Evolutionary conservation across 2,329 filamentous ascomycete genomes (phyloP), one percentile per base, ranked within the genome.

Genomic region (Ascochyta lentis): DNA sequence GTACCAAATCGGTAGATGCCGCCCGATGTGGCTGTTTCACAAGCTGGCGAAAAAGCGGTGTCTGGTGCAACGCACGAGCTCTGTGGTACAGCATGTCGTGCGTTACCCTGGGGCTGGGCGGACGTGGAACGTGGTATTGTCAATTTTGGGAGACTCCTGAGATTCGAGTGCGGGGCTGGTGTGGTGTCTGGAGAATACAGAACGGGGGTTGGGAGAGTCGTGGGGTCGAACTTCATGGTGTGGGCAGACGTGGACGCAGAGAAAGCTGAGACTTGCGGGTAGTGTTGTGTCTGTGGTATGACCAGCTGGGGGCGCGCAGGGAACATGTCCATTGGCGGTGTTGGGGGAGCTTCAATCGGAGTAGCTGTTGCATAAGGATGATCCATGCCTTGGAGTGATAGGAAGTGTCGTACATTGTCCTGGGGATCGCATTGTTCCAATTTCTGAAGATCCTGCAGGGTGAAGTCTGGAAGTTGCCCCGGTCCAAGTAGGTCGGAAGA

Each of bases 351-450:
- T 56, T 76, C 70, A 63, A 89, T 89, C 4, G 88, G 87, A 15
- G 90, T 89, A 7, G 88, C 88, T 8, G 85, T 85, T 7, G 86
- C 85, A n/a, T 89, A 69, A 69, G 73, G 75, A 64, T 84, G 82
- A 45, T 84, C 79, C 55, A 85, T 71, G 73, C 90, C 88, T 73
- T 98, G 94, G 73, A 96, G 93, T 70, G 86, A 86, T 49, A 98
- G 84, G 77, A 96, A 98, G 63, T 96, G 91, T 69, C 91, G 88
- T 33, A 98, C 92, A 66, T 94, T 96, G 77, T 97, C 93, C 74
- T 96, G 93, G 6, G 93, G 90, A 70, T 97, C 92, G 49, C 89
- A 84, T 16, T 82, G 80, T 69, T 89, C 83, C 29, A 96, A 73
- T 59, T 83, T 86, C 54, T 87, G 86, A 15, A 96, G 86, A 73